Evolutionary conservation across 2,329 filamentous ascomycete genomes (phyloP).

Genomic region (Neonectria punicea): DNA sequence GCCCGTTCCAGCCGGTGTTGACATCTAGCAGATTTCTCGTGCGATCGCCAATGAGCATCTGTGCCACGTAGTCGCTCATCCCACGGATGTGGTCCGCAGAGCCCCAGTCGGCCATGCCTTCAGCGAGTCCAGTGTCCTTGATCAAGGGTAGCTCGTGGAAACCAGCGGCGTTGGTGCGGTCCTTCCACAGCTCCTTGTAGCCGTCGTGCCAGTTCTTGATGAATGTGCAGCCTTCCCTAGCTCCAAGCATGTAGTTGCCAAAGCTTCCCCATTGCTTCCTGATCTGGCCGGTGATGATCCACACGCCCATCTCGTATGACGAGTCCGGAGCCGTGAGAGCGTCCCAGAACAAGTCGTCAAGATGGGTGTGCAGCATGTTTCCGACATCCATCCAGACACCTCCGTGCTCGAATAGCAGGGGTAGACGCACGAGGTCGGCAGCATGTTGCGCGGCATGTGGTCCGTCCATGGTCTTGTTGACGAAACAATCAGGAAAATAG

Average conservation of each 20-base stretch:
- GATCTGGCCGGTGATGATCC: constrained; percentile 49
- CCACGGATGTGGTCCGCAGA: constrained; percentile 30
- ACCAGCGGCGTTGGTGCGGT: constrained; percentile 45
- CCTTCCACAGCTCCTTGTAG: constrained; percentile 51
- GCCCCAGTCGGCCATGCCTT: constrained; percentile 37
- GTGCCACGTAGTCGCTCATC: constrained; percentile 51
- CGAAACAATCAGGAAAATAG: constrained; percentile 41
- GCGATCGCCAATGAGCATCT: constrained; percentile 51
- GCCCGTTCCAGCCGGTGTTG: constrained; percentile 45
- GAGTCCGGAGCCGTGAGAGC: constrained; percentile 49
- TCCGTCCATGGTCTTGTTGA: constrained; percentile 51
- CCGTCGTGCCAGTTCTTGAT: constrained; percentile 55
- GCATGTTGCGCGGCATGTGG: constrained; percentile 54
- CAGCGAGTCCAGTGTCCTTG: constrained; percentile 45
- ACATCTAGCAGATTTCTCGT: constrained; percentile 47
- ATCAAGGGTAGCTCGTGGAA: constrained; percentile 46
- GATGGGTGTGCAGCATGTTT: constrained; percentile 52
- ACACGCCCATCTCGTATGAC: constrained; percentile 49
- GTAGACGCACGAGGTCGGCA: constrained; percentile 58
- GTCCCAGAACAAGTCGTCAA: constrained; percentile 57
- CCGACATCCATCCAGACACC: constrained; percentile 57
- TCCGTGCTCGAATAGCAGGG: constrained; percentile 53
- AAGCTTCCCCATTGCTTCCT: constrained; percentile 47
- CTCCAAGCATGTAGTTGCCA: constrained; percentile 55
- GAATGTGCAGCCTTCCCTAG: constrained; percentile 53